Conservation (phyloP, 2,329 filamentous ascomycete genomes). For the Leptographium flavum region DNA sequence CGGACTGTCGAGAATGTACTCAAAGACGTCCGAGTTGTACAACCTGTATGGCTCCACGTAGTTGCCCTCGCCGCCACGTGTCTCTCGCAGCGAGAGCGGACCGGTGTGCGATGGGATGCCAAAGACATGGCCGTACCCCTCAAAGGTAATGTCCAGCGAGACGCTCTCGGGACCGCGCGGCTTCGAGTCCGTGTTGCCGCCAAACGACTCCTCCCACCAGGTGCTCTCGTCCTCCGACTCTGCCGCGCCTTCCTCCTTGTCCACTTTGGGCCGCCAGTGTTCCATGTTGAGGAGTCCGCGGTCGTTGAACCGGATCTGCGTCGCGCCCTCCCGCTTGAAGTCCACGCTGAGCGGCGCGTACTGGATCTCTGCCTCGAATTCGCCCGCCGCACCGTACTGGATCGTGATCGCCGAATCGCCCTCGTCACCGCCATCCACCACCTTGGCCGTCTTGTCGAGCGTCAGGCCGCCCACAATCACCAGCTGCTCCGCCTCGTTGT, state of each 20-base stretch:
- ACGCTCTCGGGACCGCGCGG: slow-evolving; percentile 90
- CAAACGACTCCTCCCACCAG: slow-evolving; percentile 97
- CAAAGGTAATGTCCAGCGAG: slow-evolving; percentile 80
- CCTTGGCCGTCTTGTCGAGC: slow-evolving; percentile 58
- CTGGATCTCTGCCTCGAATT: slow-evolving; percentile 70
- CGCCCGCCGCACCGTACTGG: slow-evolving; percentile 60
- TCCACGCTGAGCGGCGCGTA: slow-evolving; percentile 75
- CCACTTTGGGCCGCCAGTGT: slow-evolving; percentile 84
- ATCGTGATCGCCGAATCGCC: slow-evolving; percentile 53
- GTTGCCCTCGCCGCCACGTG: slow-evolving; percentile 72
- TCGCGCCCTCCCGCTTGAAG: slow-evolving; percentile 69
- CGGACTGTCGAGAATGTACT: slow-evolving; percentile 91
- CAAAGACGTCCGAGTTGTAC: slow-evolving; percentile 95
- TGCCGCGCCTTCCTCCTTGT: slow-evolving; percentile 31
- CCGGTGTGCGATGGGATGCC: slow-evolving; percentile 91
- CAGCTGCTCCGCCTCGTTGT: slow-evolving; percentile 83
- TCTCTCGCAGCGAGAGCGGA: slow-evolving; percentile 76
- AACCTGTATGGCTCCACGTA: slow-evolving; percentile 83
- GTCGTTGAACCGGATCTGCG: slow-evolving; percentile 79
- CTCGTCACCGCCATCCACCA: slow-evolving; percentile 51
- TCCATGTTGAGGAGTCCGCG: slow-evolving; percentile 85
- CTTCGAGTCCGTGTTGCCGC: slow-evolving; percentile 88
- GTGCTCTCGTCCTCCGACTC: slow-evolving; percentile 64
- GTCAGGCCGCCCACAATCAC: slow-evolving; percentile 70
- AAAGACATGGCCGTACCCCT: slow-evolving; percentile 82